Percentiles rank a stretch among this genome's conserved stretches.
phyloP scores from a whole-genome alignment of 805 yeast species.

The Dipodascopsis uninucleata region DNA sequence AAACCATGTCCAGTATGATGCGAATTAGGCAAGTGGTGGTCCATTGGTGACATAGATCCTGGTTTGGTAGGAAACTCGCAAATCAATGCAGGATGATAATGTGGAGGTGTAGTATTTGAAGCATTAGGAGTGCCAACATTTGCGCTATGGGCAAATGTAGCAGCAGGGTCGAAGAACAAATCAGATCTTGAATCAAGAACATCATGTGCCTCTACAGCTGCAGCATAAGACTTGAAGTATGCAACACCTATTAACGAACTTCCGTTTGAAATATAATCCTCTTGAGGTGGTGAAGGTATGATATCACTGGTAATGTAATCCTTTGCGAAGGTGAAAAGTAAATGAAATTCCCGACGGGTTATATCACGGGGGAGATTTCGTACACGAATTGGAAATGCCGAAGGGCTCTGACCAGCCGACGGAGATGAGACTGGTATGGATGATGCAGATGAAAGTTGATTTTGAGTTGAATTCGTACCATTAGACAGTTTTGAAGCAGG shows the following conservation, averaged over 20 bases:
- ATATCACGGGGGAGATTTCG: conserved; percentile 39
- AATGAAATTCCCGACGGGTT: conserved; percentile 38
- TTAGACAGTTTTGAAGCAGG: too few species aligned
- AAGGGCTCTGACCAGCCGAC: background rate
- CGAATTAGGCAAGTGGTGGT: conserved; percentile 1
- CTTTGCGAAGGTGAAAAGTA: conserved; percentile 41
- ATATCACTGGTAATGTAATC: conserved; percentile 38
- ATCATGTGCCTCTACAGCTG: conserved; percentile 34
- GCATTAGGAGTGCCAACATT: conserved; percentile 1
- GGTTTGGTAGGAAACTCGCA: conserved; percentile 16
- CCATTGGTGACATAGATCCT: conserved; percentile 1
- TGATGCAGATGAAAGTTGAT: too few species aligned
- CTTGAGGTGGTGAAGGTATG: conserved; percentile 19
- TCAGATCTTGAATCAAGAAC: conserved; percentile 34
- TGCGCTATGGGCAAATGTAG: conserved; percentile 5
- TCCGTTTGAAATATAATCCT: conserved; percentile 26
- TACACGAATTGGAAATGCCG: conserved; percentile 30
- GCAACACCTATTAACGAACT: conserved; percentile 32
- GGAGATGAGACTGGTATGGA: too few species aligned
- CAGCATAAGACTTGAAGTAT: conserved; percentile 32
- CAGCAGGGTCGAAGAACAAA: conserved; percentile 22
- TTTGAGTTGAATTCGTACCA: too few species aligned
- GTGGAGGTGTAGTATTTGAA: conserved; percentile 18
- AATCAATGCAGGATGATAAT: conserved; percentile 6
- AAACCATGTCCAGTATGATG: conserved; percentile 5